Conservation (phyloP, 2,329 filamentous ascomycete genomes). For the Hymenoscyphus scutula region DNA sequence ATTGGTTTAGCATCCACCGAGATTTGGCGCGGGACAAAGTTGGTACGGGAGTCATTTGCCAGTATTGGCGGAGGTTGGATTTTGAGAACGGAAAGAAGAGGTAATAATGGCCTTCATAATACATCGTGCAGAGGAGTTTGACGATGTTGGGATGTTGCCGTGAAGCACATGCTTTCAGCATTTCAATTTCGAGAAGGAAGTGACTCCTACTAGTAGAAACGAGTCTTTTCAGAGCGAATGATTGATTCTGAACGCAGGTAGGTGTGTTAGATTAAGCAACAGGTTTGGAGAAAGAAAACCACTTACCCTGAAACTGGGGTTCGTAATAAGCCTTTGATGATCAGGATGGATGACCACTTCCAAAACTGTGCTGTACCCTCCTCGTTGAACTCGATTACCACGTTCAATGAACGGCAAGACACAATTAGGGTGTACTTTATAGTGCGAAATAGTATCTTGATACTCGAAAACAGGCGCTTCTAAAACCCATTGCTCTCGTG, state of each 20-base stretch:
- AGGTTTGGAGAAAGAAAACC: constrained; percentile 1
- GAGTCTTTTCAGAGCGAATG: constrained; percentile 5
- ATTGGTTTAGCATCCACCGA: constrained; percentile 30
- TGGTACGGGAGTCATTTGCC: constrained; percentile 19
- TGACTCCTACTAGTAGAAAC: constrained; percentile 3
- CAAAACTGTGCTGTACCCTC: constrained; percentile 14
- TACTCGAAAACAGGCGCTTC: constrained; percentile 12
- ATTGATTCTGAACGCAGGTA: not conserved
- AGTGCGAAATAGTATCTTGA: not conserved
- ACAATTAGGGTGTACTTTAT: constrained; percentile 6
- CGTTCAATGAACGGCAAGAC: constrained; percentile 17
- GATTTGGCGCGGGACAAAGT: constrained; percentile 5
- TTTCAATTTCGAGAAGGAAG: constrained; percentile 15
- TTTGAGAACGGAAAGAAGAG: constrained; percentile 34
- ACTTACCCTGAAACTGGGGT: not conserved
- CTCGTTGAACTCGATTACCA: not conserved
- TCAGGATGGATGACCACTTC: constrained; percentile 15
- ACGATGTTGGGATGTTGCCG: constrained; percentile 26
- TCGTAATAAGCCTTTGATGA: constrained; percentile 10
- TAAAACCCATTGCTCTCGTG: constrained; percentile 13
- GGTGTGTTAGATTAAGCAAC: not conserved
- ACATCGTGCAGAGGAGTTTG: constrained; percentile 30
- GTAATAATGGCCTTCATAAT: constrained; percentile 20
- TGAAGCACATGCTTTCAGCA: constrained; percentile 10
- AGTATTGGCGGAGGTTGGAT: constrained; percentile 29